Conservation (phyloP, 2,329 filamentous ascomycete genomes). For the Fusarium caatingaense region DNA sequence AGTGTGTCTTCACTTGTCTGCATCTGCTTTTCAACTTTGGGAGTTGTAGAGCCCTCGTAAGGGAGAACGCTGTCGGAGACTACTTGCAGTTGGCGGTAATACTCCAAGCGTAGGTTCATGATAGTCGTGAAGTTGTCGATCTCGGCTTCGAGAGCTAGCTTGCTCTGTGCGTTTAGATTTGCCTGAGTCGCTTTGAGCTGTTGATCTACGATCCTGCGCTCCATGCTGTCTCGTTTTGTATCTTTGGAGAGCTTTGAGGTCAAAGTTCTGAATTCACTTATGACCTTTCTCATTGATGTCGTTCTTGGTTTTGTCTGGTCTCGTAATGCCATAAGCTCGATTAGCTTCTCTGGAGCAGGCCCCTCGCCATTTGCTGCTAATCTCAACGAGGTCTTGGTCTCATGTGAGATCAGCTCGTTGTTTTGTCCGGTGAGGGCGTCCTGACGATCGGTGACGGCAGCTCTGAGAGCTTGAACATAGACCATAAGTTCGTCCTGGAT, state of each 20-base stretch:
- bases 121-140: constrained; percentile 78
- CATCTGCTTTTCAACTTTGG: constrained; percentile 59
- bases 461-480: constrained; percentile 82
- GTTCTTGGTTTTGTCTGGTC: constrained; percentile 62
- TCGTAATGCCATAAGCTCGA: constrained; percentile 64
- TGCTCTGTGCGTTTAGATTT: constrained; percentile 63
- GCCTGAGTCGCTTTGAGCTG: constrained; percentile 72
- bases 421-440: constrained; percentile 79
- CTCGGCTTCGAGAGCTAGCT: constrained; percentile 72
- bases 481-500: constrained; percentile 90
- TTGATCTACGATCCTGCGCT: constrained; percentile 72
- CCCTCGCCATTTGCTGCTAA: constrained; percentile 73
- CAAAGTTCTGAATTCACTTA: constrained; percentile 77
- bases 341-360: constrained; percentile 73
- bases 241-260: constrained; percentile 62
- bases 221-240: constrained; percentile 68
- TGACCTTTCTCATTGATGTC: constrained; percentile 75
- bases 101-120: constrained; percentile 89
- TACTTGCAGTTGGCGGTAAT: constrained; percentile 88
- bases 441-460: constrained; percentile 81
- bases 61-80: constrained; percentile 89
- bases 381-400: constrained; percentile 71
- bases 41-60: constrained; percentile 71
- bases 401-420: constrained; percentile 80
- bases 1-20: constrained; percentile 54